phyloP scores from a whole-genome alignment of 768 basidiomycete genomes.

The Exsudoporus frostii region DNA sequence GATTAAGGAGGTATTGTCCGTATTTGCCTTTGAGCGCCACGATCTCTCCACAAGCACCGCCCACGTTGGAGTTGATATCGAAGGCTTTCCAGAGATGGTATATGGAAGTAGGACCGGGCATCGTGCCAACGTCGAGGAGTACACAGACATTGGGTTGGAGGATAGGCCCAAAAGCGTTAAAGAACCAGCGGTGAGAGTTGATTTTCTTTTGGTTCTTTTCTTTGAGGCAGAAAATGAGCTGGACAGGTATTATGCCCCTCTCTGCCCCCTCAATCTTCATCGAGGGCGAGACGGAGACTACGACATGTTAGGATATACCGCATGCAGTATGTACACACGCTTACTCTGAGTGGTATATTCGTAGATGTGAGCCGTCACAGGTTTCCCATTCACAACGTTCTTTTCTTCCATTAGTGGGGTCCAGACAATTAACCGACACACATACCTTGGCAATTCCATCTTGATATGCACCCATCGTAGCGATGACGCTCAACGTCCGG shows the following conservation, averaged over 20 bases:
- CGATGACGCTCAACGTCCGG: slow-evolving; percentile 79
- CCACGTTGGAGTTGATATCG: slow-evolving; percentile 87
- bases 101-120: slow-evolving; percentile 83
- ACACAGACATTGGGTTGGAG: slow-evolving; percentile 92
- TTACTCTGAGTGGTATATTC: slow-evolving; percentile 91
- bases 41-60: slow-evolving; percentile 95
- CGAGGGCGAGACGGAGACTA: slow-evolving; percentile 78
- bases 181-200: slow-evolving; percentile 94
- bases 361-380: slow-evolving; percentile 87
- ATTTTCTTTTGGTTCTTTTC: slow-evolving; percentile 96
- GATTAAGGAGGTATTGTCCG: slow-evolving; percentile 76
- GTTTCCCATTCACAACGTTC: slow-evolving; percentile 76
- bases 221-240: slow-evolving; percentile 89
- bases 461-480: slow-evolving; percentile 93
- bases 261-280: slow-evolving; percentile 81
- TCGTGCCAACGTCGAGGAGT: slow-evolving; percentile 82
- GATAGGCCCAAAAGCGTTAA: slow-evolving; percentile 82
- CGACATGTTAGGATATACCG: slow-evolving; percentile 5
- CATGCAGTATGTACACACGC: background rate
- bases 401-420: slow-evolving; percentile 20
- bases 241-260: slow-evolving; percentile 81
- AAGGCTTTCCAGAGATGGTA: slow-evolving; percentile 96
- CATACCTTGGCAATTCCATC: slow-evolving; percentile 87
- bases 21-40: slow-evolving; percentile 88
- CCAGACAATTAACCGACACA: background rate